Evolutionary conservation across 257 asterid species (phyloP).

Genomic region (Vinca minor): DNA sequence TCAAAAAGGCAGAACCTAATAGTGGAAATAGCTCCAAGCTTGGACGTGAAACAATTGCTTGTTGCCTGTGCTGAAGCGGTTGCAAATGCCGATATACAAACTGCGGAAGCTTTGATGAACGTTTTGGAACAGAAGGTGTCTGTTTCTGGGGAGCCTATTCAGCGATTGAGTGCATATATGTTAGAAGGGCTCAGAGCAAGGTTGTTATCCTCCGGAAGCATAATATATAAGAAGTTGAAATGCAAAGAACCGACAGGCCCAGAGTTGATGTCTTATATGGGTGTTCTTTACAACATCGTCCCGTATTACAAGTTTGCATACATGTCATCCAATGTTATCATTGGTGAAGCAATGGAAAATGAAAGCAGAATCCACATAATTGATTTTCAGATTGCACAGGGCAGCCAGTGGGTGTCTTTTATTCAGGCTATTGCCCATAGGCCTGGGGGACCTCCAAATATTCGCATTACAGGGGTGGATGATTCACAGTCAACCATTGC

Average conservation of each 20-base stretch:
- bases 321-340: conserved; percentile 60
- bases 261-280: conserved; percentile 83
- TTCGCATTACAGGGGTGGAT: conserved; percentile 55
- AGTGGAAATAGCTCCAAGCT: conserved; percentile 59
- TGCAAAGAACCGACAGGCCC: conserved; percentile 82
- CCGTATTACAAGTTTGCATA: conserved; percentile 93
- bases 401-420: conserved; percentile 81
- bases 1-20: conserved; percentile 45
- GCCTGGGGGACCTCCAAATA: conserved; percentile 43
- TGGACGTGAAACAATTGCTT: conserved; percentile 71
- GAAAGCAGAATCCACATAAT: conserved; percentile 67
- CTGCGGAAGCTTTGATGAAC: conserved; percentile 62
- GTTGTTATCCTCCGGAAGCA: conserved; percentile 73
- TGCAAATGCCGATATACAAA: conserved; percentile 49
- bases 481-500: conserved; percentile 68
- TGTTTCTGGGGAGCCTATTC: conserved; percentile 79
- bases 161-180: conserved; percentile 82
- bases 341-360: conserved; percentile 64
- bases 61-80: conserved; percentile 63
- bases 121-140: conserved; percentile 66
- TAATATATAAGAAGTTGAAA: conserved; percentile 72
- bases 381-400: conserved; percentile 90
- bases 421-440: conserved; percentile 38
- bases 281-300: conserved; percentile 55
- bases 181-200: conserved; percentile 89